Evolutionary conservation across 2,329 filamentous ascomycete species (phyloP).

Genomic region (Fusarium heterosporum): DNA sequence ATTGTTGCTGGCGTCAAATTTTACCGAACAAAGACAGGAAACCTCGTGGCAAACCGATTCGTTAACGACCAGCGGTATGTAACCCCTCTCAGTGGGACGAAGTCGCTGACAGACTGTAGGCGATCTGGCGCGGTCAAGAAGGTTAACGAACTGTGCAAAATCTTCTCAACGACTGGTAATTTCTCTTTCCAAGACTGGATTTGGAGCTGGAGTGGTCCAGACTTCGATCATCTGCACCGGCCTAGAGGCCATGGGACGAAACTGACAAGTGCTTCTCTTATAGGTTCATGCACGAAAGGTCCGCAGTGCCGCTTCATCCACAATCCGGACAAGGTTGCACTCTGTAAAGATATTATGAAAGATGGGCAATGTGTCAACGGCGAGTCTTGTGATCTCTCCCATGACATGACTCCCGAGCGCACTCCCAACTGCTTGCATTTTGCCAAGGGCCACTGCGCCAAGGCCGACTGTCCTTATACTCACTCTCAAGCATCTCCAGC

Average conservation of each 20-base stretch:
- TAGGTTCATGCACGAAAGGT: slow-evolving; percentile 89
- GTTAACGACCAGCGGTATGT: slow-evolving; percentile 82
- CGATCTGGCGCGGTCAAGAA: slow-evolving; percentile 71
- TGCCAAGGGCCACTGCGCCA: slow-evolving; percentile 89
- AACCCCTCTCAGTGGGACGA: slow-evolving; percentile 29
- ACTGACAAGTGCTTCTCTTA: slow-evolving; percentile 56
- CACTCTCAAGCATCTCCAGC: slow-evolving; percentile 82
- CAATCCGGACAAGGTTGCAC: slow-evolving; percentile 86
- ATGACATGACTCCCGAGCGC: slow-evolving; percentile 84
- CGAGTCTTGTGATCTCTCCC: slow-evolving; percentile 88
- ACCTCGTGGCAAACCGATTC: slow-evolving; percentile 81
- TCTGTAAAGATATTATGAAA: slow-evolving; percentile 88
- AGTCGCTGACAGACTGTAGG: slow-evolving; percentile 58
- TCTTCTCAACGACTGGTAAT: slow-evolving; percentile 77
- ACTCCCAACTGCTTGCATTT: slow-evolving; percentile 91
- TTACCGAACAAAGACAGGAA: slow-evolving; percentile 87
- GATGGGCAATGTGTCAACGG: slow-evolving; percentile 82
- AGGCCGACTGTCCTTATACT: slow-evolving; percentile 85
- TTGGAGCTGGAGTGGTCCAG: slow-evolving; percentile 24
- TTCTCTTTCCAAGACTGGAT: slow-evolving; percentile 55
- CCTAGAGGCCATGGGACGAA: slow-evolving; percentile 55
- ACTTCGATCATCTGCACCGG: slow-evolving; percentile 35
- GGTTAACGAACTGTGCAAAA: slow-evolving; percentile 78
- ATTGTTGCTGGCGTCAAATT: slow-evolving; percentile 83
- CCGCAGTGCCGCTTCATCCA: slow-evolving; percentile 84